Evolutionary conservation across 2,329 filamentous ascomycete species (phyloP).

Genomic region (Xylaria arbuscula): DNA sequence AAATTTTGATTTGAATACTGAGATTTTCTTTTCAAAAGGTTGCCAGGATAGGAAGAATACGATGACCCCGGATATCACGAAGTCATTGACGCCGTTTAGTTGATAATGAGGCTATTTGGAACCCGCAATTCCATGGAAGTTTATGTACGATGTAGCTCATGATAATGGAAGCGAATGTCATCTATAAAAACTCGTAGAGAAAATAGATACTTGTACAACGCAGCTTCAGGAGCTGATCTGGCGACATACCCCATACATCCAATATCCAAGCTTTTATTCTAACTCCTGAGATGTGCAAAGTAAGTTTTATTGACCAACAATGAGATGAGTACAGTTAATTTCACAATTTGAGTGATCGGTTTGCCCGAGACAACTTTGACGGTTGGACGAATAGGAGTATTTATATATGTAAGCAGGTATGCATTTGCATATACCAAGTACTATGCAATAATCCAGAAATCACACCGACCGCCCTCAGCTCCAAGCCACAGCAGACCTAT

Average conservation of each 20-base stretch:
- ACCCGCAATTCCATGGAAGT: not conserved
- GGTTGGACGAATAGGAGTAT: not conserved
- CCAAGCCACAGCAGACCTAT: constrained; percentile 21
- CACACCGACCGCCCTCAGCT: constrained; percentile 2
- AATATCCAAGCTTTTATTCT: not conserved
- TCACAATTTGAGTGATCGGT: not conserved
- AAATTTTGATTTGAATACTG: not conserved
- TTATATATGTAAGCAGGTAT: constrained; percentile 14
- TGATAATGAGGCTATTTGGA: not conserved
- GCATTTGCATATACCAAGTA: not conserved
- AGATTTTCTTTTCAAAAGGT: not conserved
- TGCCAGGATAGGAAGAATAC: not conserved
- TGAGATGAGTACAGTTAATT: not conserved
- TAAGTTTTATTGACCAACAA: not conserved
- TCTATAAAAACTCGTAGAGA: not conserved
- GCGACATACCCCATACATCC: not conserved
- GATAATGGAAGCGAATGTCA: constrained; percentile 19
- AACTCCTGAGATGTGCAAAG: not conserved
- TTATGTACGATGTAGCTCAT: constrained; percentile 11
- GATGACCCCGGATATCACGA: not conserved
- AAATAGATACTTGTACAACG: not conserved
- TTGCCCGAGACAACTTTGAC: constrained; percentile 7
- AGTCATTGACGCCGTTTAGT: constrained; percentile 61
- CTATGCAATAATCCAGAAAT: constrained; percentile 18
- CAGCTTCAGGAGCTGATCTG: not conserved